Base-by-base conservation (phyloP, 495 filamentous ascomycete genomes). In the Tuber indicum region DNA sequence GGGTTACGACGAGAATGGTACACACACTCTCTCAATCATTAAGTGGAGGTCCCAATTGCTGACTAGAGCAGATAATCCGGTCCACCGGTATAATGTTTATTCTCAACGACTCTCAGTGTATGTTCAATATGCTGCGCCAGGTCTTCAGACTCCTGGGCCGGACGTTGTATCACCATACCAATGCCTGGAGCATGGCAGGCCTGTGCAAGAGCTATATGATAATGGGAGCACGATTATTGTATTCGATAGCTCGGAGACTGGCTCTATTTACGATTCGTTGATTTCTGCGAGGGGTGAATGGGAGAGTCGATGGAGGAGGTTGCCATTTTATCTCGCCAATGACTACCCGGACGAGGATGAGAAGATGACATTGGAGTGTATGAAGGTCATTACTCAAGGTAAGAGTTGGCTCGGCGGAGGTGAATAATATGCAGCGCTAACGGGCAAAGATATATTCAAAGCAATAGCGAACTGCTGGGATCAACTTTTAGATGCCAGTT, bases 191-290 rank as follows among this genome's bases (percentile, higher is more conserved):
- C 49, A 46, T 26, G 36, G 46, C 23, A 62, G 52, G 26, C 76
- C 73, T 49, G 75, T 85, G 39, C 82, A 82, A 8, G 81, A 82
- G 62, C 80, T 81, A 14, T 86, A 85, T 74, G 88, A 89, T 74
- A 89, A 89, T 71, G 85, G 86, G 36, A 88, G 86, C 74, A 87
- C 86, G 0, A 87, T 89, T 47, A 88, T 89, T 71, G 82, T 89
- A 45, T 88, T 89, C 73, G 88, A 89, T 75, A 85, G 86, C 71
- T 86, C 86, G 1, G 81, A 86, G 12, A 85, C 86, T 1, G 82
- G 83, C 44, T 82, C 81, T 16, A 84, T 86, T 44, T 81, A 87
- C n/a, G 86, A 89, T 76, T 88, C 87, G 1, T 72, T 89, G 14
- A 85, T 89, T 16, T 75, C 85, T 2, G 87, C 88, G 5, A 84